phyloP scores from a whole-genome alignment of 2,329 filamentous ascomycete genomes.

The Blastomyces silverae region DNA sequence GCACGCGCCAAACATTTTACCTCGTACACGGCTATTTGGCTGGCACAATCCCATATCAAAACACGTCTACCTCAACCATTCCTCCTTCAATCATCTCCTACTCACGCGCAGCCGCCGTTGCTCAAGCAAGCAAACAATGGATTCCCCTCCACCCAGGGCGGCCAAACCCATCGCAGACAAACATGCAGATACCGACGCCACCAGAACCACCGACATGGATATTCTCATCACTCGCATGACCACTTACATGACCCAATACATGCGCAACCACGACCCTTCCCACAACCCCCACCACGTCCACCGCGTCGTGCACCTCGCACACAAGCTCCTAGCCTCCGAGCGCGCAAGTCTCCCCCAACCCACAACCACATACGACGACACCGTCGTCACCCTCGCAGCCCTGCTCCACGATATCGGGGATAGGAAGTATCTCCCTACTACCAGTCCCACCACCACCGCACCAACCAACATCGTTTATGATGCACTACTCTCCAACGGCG shows the following conservation, averaged over 20 bases:
- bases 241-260: slow-evolving; percentile 14
- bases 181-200: neutral
- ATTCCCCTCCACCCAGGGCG: neutral
- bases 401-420: slow-evolving; percentile 86
- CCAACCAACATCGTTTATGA: slow-evolving; percentile 21
- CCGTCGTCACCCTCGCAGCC: slow-evolving; percentile 60
- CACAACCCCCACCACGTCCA: slow-evolving; percentile 50
- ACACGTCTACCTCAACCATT: neutral
- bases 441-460: slow-evolving; percentile 20
- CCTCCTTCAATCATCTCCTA: neutral
- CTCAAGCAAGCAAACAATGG: neutral
- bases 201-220: neutral
- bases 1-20: neutral
- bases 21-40: neutral
- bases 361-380: slow-evolving; percentile 42
- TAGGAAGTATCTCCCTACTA: slow-evolving; percentile 60
- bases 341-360: slow-evolving; percentile 14
- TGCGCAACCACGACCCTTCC: slow-evolving; percentile 59
- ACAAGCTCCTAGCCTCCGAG: slow-evolving; percentile 68
- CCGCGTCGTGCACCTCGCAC: slow-evolving; percentile 6
- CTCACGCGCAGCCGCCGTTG: neutral
- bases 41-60: neutral
- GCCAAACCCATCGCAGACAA: neutral
- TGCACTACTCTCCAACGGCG: slow-evolving; percentile 41
- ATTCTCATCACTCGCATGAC: slow-evolving; percentile 10